phyloP scores from a whole-genome alignment of 1,284 basidiomycete species.

The Pterula multifida region DNA sequence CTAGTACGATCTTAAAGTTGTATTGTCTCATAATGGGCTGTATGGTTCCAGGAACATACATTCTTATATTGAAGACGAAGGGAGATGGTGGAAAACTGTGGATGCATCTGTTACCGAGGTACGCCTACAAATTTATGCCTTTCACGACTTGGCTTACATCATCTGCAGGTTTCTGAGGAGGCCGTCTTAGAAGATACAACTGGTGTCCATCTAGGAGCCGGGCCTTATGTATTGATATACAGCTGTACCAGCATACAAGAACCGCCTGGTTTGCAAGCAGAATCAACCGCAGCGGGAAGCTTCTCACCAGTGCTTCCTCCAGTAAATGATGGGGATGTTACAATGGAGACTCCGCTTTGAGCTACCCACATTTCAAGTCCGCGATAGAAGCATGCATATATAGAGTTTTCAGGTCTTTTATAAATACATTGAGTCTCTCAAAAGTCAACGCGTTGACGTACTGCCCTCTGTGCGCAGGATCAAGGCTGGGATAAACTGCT shows the following conservation, averaged over 20 bases:
- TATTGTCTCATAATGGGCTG: slow-evolving; percentile 63
- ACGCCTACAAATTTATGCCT: too few relatives aligned
- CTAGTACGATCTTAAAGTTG: slow-evolving; percentile 67
- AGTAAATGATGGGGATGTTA: too few relatives aligned
- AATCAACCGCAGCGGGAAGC: not conserved
- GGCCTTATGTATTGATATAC: slow-evolving; percentile 65
- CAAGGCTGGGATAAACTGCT: too few relatives aligned
- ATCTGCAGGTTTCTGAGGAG: slow-evolving; percentile 57
- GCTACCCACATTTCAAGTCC: too few relatives aligned
- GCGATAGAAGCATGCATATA: too few relatives aligned
- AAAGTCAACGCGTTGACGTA: too few relatives aligned
- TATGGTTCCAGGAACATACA: slow-evolving; percentile 64
- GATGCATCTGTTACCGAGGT: slow-evolving; percentile 60
- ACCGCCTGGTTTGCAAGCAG: not conserved
- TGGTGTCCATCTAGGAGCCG: slow-evolving; percentile 60
- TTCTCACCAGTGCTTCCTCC: too few relatives aligned
- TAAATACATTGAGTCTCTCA: too few relatives aligned
- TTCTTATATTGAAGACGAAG: slow-evolving; percentile 54
- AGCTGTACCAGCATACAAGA: slow-evolving; percentile 32
- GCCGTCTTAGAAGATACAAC: slow-evolving; percentile 51
- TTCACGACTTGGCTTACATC: too few relatives aligned
- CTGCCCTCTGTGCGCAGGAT: too few relatives aligned
- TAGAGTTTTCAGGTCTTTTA: too few relatives aligned
- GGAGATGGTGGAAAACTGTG: slow-evolving; percentile 69
- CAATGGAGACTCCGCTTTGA: too few relatives aligned